A percentile compares a stretch with the other conserved stretches of the same genome.
Conservation (phyloP, 768 basidiomycete species). For the Lactarius akahatsu region DNA sequence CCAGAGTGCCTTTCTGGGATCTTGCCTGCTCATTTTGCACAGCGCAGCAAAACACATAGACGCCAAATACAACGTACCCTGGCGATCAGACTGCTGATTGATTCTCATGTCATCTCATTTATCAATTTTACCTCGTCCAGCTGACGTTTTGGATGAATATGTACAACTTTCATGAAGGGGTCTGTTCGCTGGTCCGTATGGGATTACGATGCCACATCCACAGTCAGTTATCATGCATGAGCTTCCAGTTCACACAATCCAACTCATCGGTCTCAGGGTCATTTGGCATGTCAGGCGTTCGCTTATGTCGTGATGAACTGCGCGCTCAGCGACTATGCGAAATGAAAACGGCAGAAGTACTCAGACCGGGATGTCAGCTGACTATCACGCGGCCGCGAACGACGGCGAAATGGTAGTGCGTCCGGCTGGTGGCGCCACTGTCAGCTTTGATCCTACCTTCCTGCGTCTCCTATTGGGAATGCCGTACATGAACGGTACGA, state of each 20-base stretch:
- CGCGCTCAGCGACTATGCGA: neutral
- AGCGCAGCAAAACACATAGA: neutral
- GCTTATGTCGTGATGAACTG: too few species aligned
- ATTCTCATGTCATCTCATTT: neutral
- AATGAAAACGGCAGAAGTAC: slow-evolving; percentile 2
- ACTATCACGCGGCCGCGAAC: slow-evolving; percentile 7
- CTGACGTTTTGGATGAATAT: neutral
- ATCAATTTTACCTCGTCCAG: neutral
- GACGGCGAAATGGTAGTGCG: slow-evolving; percentile 1
- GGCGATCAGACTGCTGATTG: neutral
- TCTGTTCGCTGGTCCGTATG: neutral
- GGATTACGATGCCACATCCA: neutral
- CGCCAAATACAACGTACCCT: neutral
- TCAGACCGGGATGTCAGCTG: slow-evolving; percentile 10
- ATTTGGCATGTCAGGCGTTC: neutral
- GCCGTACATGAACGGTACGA: slow-evolving; percentile 6
- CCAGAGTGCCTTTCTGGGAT: slow-evolving; percentile 7
- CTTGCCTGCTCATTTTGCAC: neutral
- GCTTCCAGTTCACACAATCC: slow-evolving; percentile 2
- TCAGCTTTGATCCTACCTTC: neutral
- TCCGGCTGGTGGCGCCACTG: neutral
- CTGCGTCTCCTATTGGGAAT: neutral
- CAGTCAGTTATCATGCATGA: neutral
- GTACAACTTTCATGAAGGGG: neutral
- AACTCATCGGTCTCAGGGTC: neutral